A percentile compares a stretch with the other conserved stretches of the same genome.
Evolutionary conservation across 2,329 filamentous ascomycete genomes (phyloP).

Genomic region (Talaromyces sp.): DNA sequence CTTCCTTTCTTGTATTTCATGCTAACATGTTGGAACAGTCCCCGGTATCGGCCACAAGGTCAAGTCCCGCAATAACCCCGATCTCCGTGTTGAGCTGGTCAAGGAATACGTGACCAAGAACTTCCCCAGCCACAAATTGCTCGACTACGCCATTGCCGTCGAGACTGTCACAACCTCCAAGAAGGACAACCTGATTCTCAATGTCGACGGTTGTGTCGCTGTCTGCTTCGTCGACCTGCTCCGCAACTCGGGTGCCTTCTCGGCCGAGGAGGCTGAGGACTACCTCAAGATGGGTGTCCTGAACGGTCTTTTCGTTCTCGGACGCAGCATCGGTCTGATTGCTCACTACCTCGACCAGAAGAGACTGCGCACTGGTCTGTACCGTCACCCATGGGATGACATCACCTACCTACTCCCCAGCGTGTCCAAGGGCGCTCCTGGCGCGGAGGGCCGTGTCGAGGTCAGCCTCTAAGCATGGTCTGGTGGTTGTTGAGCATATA

Average conservation of each 20-base stretch:
- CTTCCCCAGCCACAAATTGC: constrained; percentile 96
- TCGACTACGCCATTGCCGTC: constrained; percentile 96
- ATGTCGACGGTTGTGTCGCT: constrained; percentile 96
- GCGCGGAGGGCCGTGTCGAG: constrained; percentile 82
- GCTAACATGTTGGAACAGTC: constrained; percentile 44
- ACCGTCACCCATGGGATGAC: constrained; percentile 99
- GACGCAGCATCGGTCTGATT: constrained; percentile 96
- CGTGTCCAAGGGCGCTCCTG: constrained; percentile 64
- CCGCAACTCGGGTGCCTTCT: constrained; percentile 97
- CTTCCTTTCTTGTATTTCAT: too few species aligned
- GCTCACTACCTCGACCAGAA: constrained; percentile 99
- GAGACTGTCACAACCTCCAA: constrained; percentile 98
- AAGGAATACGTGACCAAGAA: constrained; percentile 98
- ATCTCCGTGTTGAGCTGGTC: constrained; percentile 98
- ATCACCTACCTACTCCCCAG: constrained; percentile 91
- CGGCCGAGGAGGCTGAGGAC: constrained; percentile 91
- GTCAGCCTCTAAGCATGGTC: constrained; percentile 61
- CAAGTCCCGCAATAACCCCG: constrained; percentile 99
- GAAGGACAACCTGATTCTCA: constrained; percentile 99
- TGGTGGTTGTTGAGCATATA: constrained; percentile 20
- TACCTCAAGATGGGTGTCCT: constrained; percentile 99
- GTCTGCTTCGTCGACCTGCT: constrained; percentile 98
- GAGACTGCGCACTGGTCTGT: constrained; percentile 94
- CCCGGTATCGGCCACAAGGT: constrained; percentile 98
- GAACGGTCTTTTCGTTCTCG: constrained; percentile 98